Evolutionary conservation across 208 protist species (phyloP).

Genomic region (Trichomonas gallinae): DNA sequence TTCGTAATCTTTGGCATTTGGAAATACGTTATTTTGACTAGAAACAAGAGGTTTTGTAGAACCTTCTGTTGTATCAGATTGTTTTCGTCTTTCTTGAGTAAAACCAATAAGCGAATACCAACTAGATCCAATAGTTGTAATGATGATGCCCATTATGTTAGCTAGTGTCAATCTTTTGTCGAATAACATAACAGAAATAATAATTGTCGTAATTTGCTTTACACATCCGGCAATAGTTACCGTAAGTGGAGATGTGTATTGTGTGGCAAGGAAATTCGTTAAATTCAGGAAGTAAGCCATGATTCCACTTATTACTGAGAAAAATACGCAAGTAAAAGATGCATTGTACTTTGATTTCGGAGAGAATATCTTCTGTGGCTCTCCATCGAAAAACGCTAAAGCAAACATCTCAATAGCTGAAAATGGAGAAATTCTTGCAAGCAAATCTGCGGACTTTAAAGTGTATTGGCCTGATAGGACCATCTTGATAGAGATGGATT

Average conservation of each 20-base stretch:
- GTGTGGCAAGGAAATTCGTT: neutral
- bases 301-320: neutral
- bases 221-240: neutral
- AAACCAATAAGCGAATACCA: neutral
- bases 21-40: neutral
- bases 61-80: neutral
- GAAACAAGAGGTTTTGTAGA: neutral
- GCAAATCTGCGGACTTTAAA: neutral
- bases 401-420: neutral
- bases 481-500: neutral
- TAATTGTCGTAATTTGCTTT: neutral
- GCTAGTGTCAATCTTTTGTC: neutral
- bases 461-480: neutral
- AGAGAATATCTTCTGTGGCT: neutral
- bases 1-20: neutral
- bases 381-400: neutral
- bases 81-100: neutral
- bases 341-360: neutral
- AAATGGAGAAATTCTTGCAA: neutral
- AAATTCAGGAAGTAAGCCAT: conserved; percentile 19
- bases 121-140: neutral
- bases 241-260: neutral
- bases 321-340: neutral
- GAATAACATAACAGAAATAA: neutral
- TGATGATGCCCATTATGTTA: neutral